phyloP scores from a whole-genome alignment of 345 rosid species.

The Trapa bicornis region DNA sequence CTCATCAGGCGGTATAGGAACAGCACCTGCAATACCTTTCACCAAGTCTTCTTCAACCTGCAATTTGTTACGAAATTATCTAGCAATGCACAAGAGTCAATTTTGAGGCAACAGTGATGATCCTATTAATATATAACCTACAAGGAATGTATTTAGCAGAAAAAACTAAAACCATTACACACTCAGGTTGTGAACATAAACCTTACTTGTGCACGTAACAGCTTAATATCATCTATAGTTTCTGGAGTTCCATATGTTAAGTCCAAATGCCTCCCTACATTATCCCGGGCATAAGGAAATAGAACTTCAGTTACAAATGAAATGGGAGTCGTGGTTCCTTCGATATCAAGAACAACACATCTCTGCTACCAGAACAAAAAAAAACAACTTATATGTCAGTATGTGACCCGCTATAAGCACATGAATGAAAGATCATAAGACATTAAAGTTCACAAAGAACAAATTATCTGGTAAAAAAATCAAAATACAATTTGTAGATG shows the following conservation, averaged over 20 bases:
- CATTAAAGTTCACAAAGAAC: not conserved
- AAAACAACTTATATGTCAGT: conserved; percentile 1
- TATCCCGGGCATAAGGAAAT: conserved; percentile 82
- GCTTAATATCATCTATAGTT: conserved; percentile 64
- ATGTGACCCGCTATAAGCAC: not conserved
- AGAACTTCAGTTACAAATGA: conserved; percentile 83
- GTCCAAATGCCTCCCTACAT: conserved; percentile 70
- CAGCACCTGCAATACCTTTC: conserved; percentile 55
- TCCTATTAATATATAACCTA: not conserved
- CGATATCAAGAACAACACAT: conserved; percentile 86
- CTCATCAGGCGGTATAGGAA: conserved; percentile 55
- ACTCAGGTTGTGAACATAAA: not conserved
- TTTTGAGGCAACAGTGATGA: not conserved
- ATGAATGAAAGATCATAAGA: not conserved
- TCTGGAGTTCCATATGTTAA: conserved; percentile 62
- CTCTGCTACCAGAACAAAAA: conserved; percentile 33
- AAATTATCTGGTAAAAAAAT: not conserved
- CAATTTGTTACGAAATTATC: conserved; percentile 4
- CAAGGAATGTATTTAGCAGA: too few species aligned
- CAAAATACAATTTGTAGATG: not conserved
- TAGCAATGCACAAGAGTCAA: not conserved
- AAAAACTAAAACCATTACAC: not conserved
- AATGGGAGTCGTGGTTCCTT: conserved; percentile 96
- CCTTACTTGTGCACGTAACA: conserved; percentile 66
- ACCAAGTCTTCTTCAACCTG: conserved; percentile 71